These are phyloP conservation scores for Ricinus communis DNA, from an alignment of 345 rosid genomes.

Conservation along the genomic window DNA sequence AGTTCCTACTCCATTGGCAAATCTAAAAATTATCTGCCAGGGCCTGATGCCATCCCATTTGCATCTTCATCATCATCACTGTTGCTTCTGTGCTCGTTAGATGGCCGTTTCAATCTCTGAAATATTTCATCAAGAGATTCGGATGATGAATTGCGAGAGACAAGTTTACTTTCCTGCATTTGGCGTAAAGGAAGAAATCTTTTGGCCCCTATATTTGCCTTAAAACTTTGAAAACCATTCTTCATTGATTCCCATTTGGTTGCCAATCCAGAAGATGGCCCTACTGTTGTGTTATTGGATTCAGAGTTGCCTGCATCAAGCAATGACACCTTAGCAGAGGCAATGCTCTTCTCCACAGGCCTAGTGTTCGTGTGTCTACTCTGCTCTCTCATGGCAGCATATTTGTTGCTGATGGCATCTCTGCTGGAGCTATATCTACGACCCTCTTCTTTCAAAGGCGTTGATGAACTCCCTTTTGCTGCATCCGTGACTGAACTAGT, in stretches of 20 bases:
- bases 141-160: constrained; percentile 39
- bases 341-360: constrained; percentile 53
- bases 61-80: constrained; percentile 40
- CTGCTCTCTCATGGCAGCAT: constrained; percentile 81
- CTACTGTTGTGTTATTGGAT: constrained; percentile 32
- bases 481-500: constrained; percentile 25
- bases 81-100: constrained; percentile 37
- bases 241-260: constrained; percentile 87
- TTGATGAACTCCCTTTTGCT: constrained; percentile 46
- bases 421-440: constrained; percentile 61
- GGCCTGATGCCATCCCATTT: constrained; percentile 19
- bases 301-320: constrained; percentile 48
- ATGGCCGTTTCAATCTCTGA: constrained; percentile 77
- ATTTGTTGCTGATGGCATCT: constrained; percentile 84
- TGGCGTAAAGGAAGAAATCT: constrained; percentile 69
- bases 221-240: constrained; percentile 76
- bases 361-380: constrained; percentile 48
- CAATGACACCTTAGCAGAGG: constrained; percentile 78
- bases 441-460: constrained; percentile 50
- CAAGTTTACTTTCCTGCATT: constrained; percentile 40
- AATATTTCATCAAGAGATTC: constrained; percentile 87
- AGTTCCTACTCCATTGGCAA: constrained; percentile 6
- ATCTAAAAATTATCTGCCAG: constrained; percentile 28
- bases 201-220: constrained; percentile 68
- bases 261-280: constrained; percentile 54